Percentiles rank a stretch among this genome's conserved stretches.
Conservation (phyloP, 768 basidiomycete genomes). For the Agrocybe pediades region DNA sequence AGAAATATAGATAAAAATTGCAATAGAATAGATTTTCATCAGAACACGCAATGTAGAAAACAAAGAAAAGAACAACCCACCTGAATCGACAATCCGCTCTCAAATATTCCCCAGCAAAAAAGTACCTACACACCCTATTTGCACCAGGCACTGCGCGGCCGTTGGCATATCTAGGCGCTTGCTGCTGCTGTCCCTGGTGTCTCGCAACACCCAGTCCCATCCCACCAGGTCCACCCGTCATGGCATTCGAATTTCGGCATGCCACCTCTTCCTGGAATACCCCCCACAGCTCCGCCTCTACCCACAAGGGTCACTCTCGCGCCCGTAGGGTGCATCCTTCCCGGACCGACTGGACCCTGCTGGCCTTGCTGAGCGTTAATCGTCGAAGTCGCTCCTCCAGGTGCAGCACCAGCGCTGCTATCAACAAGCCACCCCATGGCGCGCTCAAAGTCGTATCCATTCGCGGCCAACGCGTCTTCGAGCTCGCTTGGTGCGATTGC, state of each 20-base stretch:
- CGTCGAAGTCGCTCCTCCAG: no score
- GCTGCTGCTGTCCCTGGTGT: conserved; percentile 3
- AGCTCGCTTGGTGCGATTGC: conserved; percentile 88
- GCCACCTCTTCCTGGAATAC: no score
- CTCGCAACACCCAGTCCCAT: neutral
- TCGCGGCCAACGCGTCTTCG: conserved; percentile 86
- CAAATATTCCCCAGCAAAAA: conserved; percentile 94
- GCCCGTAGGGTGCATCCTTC: conserved; percentile 61
- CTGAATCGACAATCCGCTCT: conserved; percentile 98
- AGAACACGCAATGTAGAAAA: no score
- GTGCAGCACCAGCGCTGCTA: conserved; percentile 44
- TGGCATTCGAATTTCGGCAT: neutral
- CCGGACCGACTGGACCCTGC: no score
- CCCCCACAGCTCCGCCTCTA: conserved; percentile 45
- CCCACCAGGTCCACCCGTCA: neutral
- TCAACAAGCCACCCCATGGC: conserved; percentile 96
- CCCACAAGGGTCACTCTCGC: conserved; percentile 69
- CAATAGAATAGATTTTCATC: no score
- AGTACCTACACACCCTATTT: conserved; percentile 92
- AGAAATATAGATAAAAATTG: no score
- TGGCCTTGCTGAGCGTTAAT: neutral
- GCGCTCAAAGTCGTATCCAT: conserved; percentile 93
- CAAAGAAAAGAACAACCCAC: conserved; percentile 59
- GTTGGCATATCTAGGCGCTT: conserved; percentile 43
- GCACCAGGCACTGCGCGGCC: conserved; percentile 62